A percentile compares a stretch with the other conserved stretches of the same genome.
Conservation (phyloP, 805 yeast genomes). For the Metschnikowia santaceciliae region DNA sequence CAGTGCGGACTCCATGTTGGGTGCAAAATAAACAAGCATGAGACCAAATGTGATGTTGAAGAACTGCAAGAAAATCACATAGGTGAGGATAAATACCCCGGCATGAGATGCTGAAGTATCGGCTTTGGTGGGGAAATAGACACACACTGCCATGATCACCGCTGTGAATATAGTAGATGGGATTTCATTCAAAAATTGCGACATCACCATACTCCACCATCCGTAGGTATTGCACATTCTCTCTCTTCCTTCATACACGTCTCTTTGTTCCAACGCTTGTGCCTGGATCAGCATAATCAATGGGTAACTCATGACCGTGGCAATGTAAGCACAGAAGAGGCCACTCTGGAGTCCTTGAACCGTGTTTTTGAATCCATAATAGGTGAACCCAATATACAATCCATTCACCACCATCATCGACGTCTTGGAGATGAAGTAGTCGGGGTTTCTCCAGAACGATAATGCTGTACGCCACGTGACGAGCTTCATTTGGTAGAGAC, state of each 20-base stretch:
- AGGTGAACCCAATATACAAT: neutral
- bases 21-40: constrained; percentile 22
- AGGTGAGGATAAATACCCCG: constrained; percentile 42
- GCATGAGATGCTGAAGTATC: constrained; percentile 20
- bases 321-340: neutral
- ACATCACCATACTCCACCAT: constrained; percentile 56
- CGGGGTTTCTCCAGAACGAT: neutral
- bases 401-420: neutral
- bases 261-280: constrained; percentile 43
- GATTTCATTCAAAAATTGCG: constrained; percentile 52
- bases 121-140: constrained; percentile 32
- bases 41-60: constrained; percentile 41
- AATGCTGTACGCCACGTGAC: neutral
- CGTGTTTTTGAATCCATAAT: neutral
- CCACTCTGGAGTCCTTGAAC: neutral
- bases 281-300: neutral
- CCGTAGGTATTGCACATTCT: constrained; percentile 65
- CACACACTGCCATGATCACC: constrained; percentile 28
- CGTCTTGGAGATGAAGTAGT: neutral
- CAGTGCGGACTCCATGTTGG: constrained; percentile 53
- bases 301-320: neutral
- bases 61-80: constrained; percentile 45
- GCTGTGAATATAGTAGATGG: neutral
- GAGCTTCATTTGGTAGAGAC: neutral
- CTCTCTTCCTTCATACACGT: neutral